These are phyloP conservation scores for Elaeagnus macrophylla DNA, from an alignment of 306 rosid genomes.

Conservation along the genomic window DNA sequence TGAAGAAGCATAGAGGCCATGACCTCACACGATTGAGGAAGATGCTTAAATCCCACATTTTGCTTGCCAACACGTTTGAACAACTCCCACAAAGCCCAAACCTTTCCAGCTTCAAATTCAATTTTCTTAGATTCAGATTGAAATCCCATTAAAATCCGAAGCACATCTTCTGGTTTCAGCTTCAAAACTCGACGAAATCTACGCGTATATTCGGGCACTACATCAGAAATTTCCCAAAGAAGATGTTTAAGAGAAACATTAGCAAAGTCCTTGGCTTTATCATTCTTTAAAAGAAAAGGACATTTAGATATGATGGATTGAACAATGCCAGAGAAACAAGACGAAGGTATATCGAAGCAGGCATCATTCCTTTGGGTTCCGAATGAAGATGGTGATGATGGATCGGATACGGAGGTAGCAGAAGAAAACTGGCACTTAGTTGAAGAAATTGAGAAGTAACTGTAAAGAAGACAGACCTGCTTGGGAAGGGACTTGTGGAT, in stretches of 20 bases:
- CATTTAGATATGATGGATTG: constrained; percentile 35
- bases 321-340: constrained; percentile 37
- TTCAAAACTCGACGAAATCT: constrained; percentile 39
- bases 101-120: constrained; percentile 40
- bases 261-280: constrained; percentile 22
- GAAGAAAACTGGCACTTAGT: constrained; percentile 12
- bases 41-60: constrained; percentile 30
- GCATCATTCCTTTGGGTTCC: constrained; percentile 7
- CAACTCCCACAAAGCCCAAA: constrained; percentile 53
- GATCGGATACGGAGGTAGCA: constrained; percentile 2
- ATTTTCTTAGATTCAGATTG: constrained; percentile 26
- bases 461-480: constrained; percentile 25
- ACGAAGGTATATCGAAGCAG: constrained; percentile 17
- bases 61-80: constrained; percentile 41
- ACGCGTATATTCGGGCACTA: constrained; percentile 51
- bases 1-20: constrained; percentile 61
- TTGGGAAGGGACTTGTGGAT: constrained; percentile 15
- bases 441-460: constrained; percentile 12
- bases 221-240: constrained; percentile 48
- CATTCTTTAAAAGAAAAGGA: constrained; percentile 18
- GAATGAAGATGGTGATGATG: constrained; percentile 7
- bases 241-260: constrained; percentile 36
- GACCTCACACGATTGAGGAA: constrained; percentile 39
- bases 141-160: constrained; percentile 44
- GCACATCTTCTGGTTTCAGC: constrained; percentile 48